phyloP scores from a whole-genome alignment of 2,329 filamentous ascomycete genomes.

The Aspergillus proliferans region DNA sequence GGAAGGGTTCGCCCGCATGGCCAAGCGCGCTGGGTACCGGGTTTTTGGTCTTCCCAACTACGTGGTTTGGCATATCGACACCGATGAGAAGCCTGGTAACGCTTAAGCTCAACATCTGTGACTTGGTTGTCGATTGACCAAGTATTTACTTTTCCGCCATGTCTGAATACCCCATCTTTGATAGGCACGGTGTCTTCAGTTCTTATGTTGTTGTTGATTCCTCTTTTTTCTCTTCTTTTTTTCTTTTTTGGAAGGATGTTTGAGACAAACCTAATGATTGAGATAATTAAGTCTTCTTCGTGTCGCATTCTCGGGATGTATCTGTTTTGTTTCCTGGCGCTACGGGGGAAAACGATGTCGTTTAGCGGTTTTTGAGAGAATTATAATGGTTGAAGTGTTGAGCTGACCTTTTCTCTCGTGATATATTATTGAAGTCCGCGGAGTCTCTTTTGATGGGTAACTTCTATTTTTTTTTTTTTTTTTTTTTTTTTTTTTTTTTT shows the following conservation, averaged over 20 bases:
- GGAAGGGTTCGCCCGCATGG: conserved; percentile 98
- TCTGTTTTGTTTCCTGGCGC: conserved; percentile 30
- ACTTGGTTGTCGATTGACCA: not conserved
- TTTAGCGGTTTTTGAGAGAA: conserved; percentile 24
- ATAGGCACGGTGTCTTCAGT: conserved; percentile 8
- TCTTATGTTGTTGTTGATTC: conserved; percentile 6
- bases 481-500: no score
- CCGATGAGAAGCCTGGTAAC: conserved; percentile 87
- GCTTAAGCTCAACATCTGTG: conserved; percentile 17
- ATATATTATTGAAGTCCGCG: no score
- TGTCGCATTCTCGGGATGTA: conserved; percentile 25
- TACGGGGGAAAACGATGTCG: conserved; percentile 25
- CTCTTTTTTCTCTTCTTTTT: conserved; percentile 8
- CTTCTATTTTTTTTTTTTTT: no score
- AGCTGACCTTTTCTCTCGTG: conserved; percentile 9
- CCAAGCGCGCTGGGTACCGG: conserved; percentile 86
- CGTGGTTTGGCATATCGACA: conserved; percentile 98
- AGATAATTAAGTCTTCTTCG: conserved; percentile 25
- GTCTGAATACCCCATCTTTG: conserved; percentile 11
- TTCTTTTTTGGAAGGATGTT: conserved; percentile 13
- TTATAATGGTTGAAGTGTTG: conserved; percentile 7
- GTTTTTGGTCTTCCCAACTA: conserved; percentile 94
- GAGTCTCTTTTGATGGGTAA: no score
- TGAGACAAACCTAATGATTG: conserved; percentile 28
- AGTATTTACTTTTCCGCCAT: conserved; percentile 14